Conservation (phyloP, 768 basidiomycete species). For the Sporobolomyces phaffii region DNA sequence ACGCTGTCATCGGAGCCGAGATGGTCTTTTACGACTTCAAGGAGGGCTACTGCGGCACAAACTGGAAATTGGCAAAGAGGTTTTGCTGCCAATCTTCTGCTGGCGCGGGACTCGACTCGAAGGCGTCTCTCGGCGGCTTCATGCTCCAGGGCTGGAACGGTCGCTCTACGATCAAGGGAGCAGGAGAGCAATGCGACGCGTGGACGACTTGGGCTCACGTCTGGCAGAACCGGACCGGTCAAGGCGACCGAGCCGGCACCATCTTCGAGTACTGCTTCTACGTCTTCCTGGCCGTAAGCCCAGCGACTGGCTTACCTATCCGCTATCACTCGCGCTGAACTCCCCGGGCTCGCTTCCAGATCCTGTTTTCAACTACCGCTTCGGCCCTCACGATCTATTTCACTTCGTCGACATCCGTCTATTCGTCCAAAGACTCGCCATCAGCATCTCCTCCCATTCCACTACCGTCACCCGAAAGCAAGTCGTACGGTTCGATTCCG, state of each 20-base stretch:
- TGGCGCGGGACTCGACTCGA: neutral
- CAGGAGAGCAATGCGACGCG: conserved; percentile 54
- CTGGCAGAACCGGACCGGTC: conserved; percentile 48
- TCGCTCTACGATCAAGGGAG: neutral
- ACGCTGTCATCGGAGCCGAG: conserved; percentile 71
- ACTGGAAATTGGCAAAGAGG: conserved; percentile 67
- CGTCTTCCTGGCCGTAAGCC: conserved; percentile 64
- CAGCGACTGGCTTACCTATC: neutral
- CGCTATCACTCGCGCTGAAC: too few relatives aligned
- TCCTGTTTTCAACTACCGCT: conserved; percentile 65
- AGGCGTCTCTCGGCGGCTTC: neutral
- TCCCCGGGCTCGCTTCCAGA: too few relatives aligned
- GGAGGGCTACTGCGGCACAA: conserved; percentile 71
- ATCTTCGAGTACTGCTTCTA: conserved; percentile 64
- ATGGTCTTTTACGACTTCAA: conserved; percentile 87
- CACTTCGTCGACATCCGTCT: conserved; percentile 80
- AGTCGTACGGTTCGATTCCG: neutral
- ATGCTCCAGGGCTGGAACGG: conserved; percentile 9
- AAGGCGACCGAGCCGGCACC: conserved; percentile 39
- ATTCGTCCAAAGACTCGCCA: conserved; percentile 78
- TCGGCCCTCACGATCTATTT: conserved; percentile 76
- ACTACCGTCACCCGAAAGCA: neutral
- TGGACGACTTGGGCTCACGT: conserved; percentile 74
- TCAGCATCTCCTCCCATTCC: neutral
- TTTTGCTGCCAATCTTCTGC: conserved; percentile 70